phyloP scores from a whole-genome alignment of 2,329 filamentous ascomycete species.

The Aspergillus clavatus region DNA sequence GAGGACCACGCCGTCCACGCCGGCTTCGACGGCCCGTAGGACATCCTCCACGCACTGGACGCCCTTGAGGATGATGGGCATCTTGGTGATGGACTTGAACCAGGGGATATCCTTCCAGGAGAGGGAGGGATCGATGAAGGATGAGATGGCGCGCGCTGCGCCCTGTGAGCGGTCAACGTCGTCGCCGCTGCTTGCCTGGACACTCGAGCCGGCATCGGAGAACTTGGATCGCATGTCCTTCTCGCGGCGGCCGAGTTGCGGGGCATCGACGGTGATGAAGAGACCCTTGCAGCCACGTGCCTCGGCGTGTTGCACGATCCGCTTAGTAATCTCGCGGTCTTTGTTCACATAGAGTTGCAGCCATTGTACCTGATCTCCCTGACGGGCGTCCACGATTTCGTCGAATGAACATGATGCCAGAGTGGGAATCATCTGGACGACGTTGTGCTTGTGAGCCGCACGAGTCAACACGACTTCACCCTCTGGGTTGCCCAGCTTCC shows the following conservation, averaged over 20 bases:
- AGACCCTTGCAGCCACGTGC: conserved; percentile 85
- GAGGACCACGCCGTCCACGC: conserved; percentile 84
- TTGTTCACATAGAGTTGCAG: conserved; percentile 97
- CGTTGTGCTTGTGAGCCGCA: conserved; percentile 77
- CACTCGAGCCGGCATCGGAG: conserved; percentile 72
- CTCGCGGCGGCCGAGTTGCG: conserved; percentile 87
- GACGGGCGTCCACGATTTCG: conserved; percentile 83
- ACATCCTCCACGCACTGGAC: conserved; percentile 96
- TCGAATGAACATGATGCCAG: conserved; percentile 96
- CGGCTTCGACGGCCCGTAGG: conserved; percentile 72
- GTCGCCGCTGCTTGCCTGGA: conserved; percentile 65
- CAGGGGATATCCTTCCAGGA: conserved; percentile 92
- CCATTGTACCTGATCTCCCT: conserved; percentile 85
- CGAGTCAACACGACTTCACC: conserved; percentile 88
- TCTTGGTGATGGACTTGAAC: conserved; percentile 83
- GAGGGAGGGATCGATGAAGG: conserved; percentile 92
- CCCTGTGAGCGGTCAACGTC: conserved; percentile 81
- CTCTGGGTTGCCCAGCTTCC: conserved; percentile 89
- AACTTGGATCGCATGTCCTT: conserved; percentile 98
- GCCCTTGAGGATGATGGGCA: conserved; percentile 95
- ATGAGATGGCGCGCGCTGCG: conserved; percentile 88
- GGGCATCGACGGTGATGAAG: conserved; percentile 97
- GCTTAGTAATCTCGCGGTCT: conserved; percentile 81
- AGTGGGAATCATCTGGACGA: conserved; percentile 98
- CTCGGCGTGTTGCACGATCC: conserved; percentile 89